Percentiles rank a stretch among this genome's conserved stretches.
phyloP scores from a whole-genome alignment of 2,329 filamentous ascomycete species.

The Nakataea oryzae region DNA sequence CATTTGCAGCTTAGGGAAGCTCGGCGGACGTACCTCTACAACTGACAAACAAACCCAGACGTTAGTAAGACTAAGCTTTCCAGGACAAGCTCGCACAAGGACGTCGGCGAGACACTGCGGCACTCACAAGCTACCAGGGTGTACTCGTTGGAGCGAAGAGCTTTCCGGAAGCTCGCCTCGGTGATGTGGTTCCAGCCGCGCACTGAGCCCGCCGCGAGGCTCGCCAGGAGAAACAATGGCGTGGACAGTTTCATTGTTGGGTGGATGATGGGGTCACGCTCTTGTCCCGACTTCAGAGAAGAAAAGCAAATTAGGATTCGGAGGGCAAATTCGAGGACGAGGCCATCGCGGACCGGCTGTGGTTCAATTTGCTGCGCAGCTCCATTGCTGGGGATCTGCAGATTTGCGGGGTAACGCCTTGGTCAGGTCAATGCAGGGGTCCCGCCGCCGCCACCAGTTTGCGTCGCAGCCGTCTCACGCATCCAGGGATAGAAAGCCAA shows the following conservation, averaged over 20 bases:
- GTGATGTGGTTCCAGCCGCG: constrained; percentile 13
- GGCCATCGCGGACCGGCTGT: not conserved
- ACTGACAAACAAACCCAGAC: constrained; percentile 1
- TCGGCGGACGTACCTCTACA: constrained; percentile 6
- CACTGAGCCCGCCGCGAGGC: not conserved
- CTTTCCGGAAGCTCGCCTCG: constrained; percentile 4
- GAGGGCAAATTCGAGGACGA: not conserved
- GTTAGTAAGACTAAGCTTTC: not conserved
- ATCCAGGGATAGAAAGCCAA: too few relatives aligned
- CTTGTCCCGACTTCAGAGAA: not conserved
- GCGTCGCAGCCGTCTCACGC: too few relatives aligned
- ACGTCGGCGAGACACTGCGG: not conserved
- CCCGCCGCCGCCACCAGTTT: too few relatives aligned
- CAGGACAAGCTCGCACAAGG: not conserved
- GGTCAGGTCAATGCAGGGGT: too few relatives aligned
- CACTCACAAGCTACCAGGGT: constrained; percentile 22
- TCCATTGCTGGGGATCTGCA: too few relatives aligned
- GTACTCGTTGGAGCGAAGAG: constrained; percentile 9
- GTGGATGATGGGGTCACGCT: not conserved
- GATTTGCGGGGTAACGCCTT: too few relatives aligned
- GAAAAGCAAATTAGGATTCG: not conserved
- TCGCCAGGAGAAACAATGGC: not conserved
- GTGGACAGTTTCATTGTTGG: not conserved
- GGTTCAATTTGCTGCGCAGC: not conserved
- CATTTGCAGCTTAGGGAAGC: not conserved